Evolutionary conservation across 345 rosid species (phyloP).

Genomic region (Microthlaspi erraticum): DNA sequence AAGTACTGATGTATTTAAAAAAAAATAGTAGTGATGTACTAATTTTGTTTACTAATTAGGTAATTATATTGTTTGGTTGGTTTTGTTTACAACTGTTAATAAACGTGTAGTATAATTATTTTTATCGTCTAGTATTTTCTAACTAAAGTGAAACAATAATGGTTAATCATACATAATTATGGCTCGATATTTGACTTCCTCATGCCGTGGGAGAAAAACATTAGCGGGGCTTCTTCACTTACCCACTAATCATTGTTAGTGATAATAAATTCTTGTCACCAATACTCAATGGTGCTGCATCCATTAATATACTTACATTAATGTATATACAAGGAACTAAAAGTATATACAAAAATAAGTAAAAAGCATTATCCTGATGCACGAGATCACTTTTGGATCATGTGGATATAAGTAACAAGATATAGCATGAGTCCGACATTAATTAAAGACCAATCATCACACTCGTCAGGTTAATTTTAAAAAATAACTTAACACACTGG

Average conservation of each 20-base stretch:
- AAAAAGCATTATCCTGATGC: constrained; percentile 30
- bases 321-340: neutral
- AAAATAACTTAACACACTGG: neutral
- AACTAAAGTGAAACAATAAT: constrained; percentile 10
- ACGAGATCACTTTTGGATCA: constrained; percentile 32
- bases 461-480: constrained; percentile 3
- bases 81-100: too few relatives aligned
- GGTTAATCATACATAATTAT: constrained; percentile 23
- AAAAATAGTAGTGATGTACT: neutral
- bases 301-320: neutral
- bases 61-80: too few relatives aligned
- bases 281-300: constrained; percentile 18
- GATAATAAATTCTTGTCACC: constrained; percentile 15
- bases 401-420: constrained; percentile 24
- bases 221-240: neutral
- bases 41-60: constrained; percentile 1
- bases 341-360: neutral
- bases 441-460: constrained; percentile 37
- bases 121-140: neutral
- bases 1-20: constrained; percentile 4
- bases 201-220: constrained; percentile 18
- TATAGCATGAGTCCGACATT: constrained; percentile 3
- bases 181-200: constrained; percentile 12
- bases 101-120: neutral
- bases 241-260: constrained; percentile 20